Conservation (phyloP, 2,329 filamentous ascomycete genomes). For the Fusarium concolor region DNA sequence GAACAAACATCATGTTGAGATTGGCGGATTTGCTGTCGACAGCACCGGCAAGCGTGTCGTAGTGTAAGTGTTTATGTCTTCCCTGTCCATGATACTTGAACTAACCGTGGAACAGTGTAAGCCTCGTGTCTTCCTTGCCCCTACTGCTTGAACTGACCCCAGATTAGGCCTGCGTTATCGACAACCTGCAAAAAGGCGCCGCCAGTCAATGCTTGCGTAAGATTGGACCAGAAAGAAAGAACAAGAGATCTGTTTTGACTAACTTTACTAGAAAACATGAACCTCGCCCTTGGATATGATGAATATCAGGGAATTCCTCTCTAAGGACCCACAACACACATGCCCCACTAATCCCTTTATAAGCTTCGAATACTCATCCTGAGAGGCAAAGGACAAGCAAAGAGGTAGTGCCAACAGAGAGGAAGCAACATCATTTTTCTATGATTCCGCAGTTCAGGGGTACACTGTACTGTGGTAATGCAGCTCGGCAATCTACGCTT, state of each 20-base stretch:
- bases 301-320: constrained; percentile 88
- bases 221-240: too few relatives aligned
- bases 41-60: constrained; percentile 90
- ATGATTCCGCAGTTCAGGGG: neutral
- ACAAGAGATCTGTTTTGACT: neutral
- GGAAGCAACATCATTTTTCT: constrained; percentile 6
- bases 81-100: too few relatives aligned
- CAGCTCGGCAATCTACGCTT: constrained; percentile 32
- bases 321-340: neutral
- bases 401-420: neutral
- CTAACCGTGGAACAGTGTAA: too few relatives aligned
- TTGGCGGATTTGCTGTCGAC: constrained; percentile 94
- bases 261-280: constrained; percentile 78
- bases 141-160: too few relatives aligned
- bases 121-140: too few relatives aligned
- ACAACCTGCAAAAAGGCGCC: too few relatives aligned
- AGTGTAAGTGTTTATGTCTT: too few relatives aligned
- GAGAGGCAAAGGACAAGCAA: neutral
- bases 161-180: too few relatives aligned
- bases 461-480: neutral
- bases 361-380: too few relatives aligned
- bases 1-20: constrained; percentile 88
- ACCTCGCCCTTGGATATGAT: constrained; percentile 86
- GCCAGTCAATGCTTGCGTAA: too few relatives aligned
- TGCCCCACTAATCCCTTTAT: too few relatives aligned